Base-by-base conservation (phyloP, 495 filamentous ascomycete genomes). In the Cryomyces minteri region DNA sequence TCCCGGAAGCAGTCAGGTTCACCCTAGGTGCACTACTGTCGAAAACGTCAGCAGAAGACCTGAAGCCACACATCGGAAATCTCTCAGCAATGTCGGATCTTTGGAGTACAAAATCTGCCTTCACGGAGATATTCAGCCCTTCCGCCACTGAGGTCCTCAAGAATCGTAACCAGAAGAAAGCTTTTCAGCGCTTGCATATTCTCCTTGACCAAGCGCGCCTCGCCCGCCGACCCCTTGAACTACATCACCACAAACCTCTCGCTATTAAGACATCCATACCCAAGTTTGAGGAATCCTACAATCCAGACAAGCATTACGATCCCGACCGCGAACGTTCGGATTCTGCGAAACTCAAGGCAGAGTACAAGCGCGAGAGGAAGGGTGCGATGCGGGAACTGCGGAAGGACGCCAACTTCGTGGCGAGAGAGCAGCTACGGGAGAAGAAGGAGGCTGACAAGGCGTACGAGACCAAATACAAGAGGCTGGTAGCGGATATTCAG, bases 211-310 rank as follows among this genome's bases (percentile, higher is more conserved):
- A 77, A 38, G 70, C 86, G 6, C 70, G 58, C 29, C 64, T 73
- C 37, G 50, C 66, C 40, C 85, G 86, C 45, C 76, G 81, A 10
- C 86, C 88, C 0, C 73, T 96, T 30, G 71, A 82, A 49, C 74
- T 96, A 8, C 90, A 99, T 65, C 72, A 88, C 66, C 92, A 96
- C 69, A 72, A 72, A 0, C 87, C 86, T 0, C 72, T 92, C 4
- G 77, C 92, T 10, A 94, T 99, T 64, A 84, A 86, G 54, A 76
- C 77, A 6, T 77, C 78, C 40, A 79, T 94, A 28, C 90, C 90
- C 53, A 95, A 94, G 65, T 99, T 96, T 68, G 92, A 99, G 66
- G 87, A 94, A 60, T 67, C 74, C 51, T 99, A 86, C 76, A 86
- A 88, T 60, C 90, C 87, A 9, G 73, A 84, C 68, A 87, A 83